Evolutionary conservation across 2,329 filamentous ascomycete genomes (phyloP).

Genomic region (Claviceps capensis): DNA sequence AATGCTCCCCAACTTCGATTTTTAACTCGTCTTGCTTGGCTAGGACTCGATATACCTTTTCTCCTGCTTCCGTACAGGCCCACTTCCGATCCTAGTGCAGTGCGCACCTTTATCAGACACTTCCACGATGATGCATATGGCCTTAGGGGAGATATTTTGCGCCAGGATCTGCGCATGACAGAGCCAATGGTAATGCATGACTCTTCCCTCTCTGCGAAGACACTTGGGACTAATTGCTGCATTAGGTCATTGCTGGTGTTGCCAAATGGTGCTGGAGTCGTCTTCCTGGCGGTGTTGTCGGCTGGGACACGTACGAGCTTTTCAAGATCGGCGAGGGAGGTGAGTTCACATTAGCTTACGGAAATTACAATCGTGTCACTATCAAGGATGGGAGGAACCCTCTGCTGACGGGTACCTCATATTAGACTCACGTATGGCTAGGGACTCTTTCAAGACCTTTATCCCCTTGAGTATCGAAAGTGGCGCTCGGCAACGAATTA

Average conservation of each 20-base stretch:
- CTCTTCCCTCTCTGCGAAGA: not conserved
- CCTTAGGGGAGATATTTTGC: constrained; percentile 54
- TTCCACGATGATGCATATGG: constrained; percentile 65
- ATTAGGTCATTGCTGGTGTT: constrained; percentile 78
- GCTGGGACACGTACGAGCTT: constrained; percentile 93
- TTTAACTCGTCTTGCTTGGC: constrained; percentile 1
- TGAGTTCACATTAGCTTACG: constrained; percentile 23
- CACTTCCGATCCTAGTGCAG: constrained; percentile 79
- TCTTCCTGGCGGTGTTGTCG: constrained; percentile 78
- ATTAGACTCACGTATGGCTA: constrained; percentile 77
- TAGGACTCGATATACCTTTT: constrained; percentile 82
- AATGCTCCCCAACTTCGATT: not conserved
- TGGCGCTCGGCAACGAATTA: constrained; percentile 71
- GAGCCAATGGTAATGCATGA: constrained; percentile 71
- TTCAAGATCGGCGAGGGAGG: constrained; percentile 91
- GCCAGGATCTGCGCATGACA: constrained; percentile 79
- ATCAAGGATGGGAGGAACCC: not conserved
- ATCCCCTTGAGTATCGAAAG: constrained; percentile 89
- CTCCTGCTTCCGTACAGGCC: constrained; percentile 89
- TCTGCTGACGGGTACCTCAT: not conserved
- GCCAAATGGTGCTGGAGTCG: constrained; percentile 98
- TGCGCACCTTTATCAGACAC: constrained; percentile 82
- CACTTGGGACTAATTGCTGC: not conserved
- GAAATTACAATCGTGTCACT: too few species aligned
- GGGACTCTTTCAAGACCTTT: constrained; percentile 91